Base-by-base conservation (phyloP, 345 rosid genomes). In the Populus nigra region DNA sequence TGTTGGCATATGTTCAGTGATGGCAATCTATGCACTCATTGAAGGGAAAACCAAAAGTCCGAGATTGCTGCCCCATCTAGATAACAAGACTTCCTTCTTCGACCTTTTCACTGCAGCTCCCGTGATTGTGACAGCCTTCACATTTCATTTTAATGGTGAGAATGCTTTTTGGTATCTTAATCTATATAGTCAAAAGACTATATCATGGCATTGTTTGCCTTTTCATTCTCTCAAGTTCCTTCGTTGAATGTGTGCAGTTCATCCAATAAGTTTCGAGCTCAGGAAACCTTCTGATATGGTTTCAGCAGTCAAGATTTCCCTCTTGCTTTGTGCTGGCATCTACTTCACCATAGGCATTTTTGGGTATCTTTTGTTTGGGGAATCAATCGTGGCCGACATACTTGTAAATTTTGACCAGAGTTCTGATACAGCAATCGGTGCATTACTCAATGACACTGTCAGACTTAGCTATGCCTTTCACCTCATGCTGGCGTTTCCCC, bases 31-130 rank as follows among this genome's bases (percentile, higher is more conserved):
- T 23, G 93, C 93, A 8, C 84, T 93, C 0, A 9, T 92, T 11
- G 81, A 90, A 79, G 98, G 98, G 49, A 86, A 83, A 81, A 80
- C 97, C 1, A 86, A 91, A 61, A 87, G 11, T 72, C 94, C 92
- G 6, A 89, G 91, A 82, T 71, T 90, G 67, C 83, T 95, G 20
- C 99, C 99, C 0, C 61, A 80, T 4, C 69, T 94, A 53, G 87
- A 84, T 75, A 70, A 83, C 72, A 76, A 76, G 11, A 70, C 84
- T 62, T 90, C 96, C 0, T 86, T 93, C 86, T 91, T 91, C 8
- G 80, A 88, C 41, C 97, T 95, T 70, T 92, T 95, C 87, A 92
- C 97, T 29, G 93, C 94, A 39, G 94, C 91, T 38, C 99, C 99
- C 0, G 92, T 93, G n/a, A 90, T 93, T 18, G 96, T 95, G 6